A percentile compares a stretch with the other conserved stretches of the same genome.
Conservation (phyloP, 164 flowering plant genomes). For the Houttuynia cordata region DNA sequence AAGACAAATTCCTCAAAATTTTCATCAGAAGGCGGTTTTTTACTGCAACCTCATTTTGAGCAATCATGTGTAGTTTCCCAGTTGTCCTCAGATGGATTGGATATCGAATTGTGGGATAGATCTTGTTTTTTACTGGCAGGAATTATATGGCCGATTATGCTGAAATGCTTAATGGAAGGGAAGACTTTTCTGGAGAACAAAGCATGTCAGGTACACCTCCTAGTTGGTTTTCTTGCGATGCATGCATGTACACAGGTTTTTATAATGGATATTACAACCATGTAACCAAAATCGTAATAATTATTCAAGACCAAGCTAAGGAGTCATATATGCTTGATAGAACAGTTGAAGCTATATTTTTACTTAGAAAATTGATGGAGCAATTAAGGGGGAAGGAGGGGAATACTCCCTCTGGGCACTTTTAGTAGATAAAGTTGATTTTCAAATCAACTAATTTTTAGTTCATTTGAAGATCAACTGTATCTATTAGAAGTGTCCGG, state of each 20-base stretch:
- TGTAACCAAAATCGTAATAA: not conserved
- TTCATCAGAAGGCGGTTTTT: slow-evolving; percentile 74
- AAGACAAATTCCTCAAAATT: slow-evolving; percentile 16
- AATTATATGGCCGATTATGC: slow-evolving; percentile 49
- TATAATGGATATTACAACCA: not conserved
- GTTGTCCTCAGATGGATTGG: slow-evolving; percentile 14
- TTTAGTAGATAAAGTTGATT: no score
- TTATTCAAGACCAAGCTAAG: no score
- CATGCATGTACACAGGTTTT: not conserved
- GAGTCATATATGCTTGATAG: no score
- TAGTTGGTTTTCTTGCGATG: not conserved
- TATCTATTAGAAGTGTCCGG: no score
- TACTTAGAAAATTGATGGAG: no score
- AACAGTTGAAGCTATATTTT: no score
- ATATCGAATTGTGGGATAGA: slow-evolving; percentile 24
- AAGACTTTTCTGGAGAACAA: slow-evolving; percentile 47
- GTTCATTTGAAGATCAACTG: no score
- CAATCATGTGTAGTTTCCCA: slow-evolving; percentile 11
- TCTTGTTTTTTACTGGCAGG: slow-evolving; percentile 42
- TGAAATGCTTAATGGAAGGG: slow-evolving; percentile 65
- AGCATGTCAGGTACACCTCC: slow-evolving; percentile 53
- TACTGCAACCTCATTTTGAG: slow-evolving; percentile 46
- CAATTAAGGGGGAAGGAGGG: no score
- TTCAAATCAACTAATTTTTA: no score
- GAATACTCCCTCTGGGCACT: no score